These are phyloP conservation scores for Cyclanthera cordifolia DNA, from an alignment of 306 rosid species.

Conservation along the genomic window DNA sequence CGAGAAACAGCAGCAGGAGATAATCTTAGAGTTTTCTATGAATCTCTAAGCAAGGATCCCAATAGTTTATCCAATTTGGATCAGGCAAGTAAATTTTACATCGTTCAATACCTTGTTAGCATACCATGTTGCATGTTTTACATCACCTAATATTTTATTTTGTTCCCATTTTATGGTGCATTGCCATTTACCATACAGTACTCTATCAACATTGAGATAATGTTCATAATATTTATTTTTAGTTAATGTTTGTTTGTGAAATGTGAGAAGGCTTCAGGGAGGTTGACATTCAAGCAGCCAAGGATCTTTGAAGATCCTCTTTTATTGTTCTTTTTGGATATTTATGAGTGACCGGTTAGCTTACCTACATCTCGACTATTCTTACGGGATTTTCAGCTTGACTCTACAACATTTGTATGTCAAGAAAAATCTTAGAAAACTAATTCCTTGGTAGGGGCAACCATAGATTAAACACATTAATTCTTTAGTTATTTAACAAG, in stretches of 20 bases:
- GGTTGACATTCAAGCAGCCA: too few relatives aligned
- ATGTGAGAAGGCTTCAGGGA: too few relatives aligned
- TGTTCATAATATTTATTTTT: not conserved
- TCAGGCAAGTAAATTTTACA: constrained; percentile 48
- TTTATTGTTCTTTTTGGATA: too few relatives aligned
- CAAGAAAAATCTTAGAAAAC: too few relatives aligned
- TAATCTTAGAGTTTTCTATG: constrained; percentile 96
- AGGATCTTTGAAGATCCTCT: too few relatives aligned
- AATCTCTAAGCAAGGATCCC: constrained; percentile 97
- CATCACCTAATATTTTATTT: not conserved
- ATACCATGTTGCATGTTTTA: not conserved
- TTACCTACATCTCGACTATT: too few relatives aligned
- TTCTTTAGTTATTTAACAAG: too few relatives aligned
- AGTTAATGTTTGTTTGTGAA: not conserved
- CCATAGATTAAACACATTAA: too few relatives aligned
- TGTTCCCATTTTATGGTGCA: not conserved
- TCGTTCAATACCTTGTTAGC: not conserved
- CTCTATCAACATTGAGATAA: not conserved
- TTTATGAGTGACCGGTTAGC: too few relatives aligned
- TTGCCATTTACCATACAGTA: not conserved
- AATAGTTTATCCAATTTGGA: constrained; percentile 90
- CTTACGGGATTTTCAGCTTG: too few relatives aligned
- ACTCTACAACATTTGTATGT: too few relatives aligned
- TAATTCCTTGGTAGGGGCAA: too few relatives aligned
- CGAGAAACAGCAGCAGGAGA: constrained; percentile 99